phyloP scores from a whole-genome alignment of 257 asterid species.

The Solanum pinnatisectum region DNA sequence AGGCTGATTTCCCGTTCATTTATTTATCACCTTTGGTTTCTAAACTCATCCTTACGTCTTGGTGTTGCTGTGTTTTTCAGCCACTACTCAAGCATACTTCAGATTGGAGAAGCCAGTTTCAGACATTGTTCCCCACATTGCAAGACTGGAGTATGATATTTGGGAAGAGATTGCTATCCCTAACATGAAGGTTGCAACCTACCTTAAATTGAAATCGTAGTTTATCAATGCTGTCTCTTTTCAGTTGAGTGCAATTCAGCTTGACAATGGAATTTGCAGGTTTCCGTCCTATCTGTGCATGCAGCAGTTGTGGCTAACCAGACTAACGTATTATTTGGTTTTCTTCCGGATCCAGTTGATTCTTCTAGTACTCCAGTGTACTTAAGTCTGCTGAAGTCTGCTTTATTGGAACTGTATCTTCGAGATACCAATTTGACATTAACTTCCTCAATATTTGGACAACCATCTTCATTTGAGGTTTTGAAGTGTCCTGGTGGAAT shows the following conservation, averaged over 20 bases:
- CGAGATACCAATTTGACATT: conserved; percentile 50
- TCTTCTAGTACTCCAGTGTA: conserved; percentile 30
- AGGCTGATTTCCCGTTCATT: background rate
- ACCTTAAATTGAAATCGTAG: background rate
- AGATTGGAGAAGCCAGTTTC: conserved; percentile 56
- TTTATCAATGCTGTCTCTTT: background rate
- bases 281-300: conserved; percentile 66
- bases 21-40: background rate
- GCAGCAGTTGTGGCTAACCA: conserved; percentile 39
- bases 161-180: conserved; percentile 67
- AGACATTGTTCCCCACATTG: conserved; percentile 49
- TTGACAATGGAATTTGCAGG: conserved; percentile 21
- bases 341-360: conserved; percentile 51
- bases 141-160: conserved; percentile 65
- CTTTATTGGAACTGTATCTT: conserved; percentile 59
- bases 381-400: conserved; percentile 43
- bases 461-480: conserved; percentile 61
- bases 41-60: background rate
- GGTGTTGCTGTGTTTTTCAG: conserved; percentile 26
- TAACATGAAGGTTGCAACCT: conserved; percentile 49
- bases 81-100: conserved; percentile 67
- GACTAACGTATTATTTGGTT: conserved; percentile 64
- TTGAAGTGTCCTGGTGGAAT: conserved; percentile 73
- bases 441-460: conserved; percentile 56
- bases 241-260: background rate